These are phyloP conservation scores for Aspergillus ostianus DNA, from an alignment of 495 filamentous ascomycete species.

Conservation along the genomic window DNA sequence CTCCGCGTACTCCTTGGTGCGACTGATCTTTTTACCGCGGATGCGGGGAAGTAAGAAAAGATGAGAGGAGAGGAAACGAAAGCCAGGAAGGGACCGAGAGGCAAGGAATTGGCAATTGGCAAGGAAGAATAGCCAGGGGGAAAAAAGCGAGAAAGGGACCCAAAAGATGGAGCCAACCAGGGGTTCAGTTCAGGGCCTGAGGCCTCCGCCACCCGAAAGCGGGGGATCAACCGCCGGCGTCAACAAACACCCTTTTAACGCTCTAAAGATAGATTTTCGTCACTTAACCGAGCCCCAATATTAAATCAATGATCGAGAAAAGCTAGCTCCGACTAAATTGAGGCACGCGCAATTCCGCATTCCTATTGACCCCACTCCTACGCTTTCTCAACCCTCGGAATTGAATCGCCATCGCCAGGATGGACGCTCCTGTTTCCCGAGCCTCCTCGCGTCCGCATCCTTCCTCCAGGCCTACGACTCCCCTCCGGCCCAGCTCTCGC, in stretches of 20 bases:
- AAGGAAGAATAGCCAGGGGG: constrained; percentile 10
- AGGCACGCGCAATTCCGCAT: neutral
- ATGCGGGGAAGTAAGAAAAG: constrained; percentile 18
- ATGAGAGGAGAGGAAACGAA: constrained; percentile 8
- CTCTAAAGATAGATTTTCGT: constrained; percentile 2
- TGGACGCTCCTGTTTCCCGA: constrained; percentile 35
- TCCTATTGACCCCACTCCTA: neutral
- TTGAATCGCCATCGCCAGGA: constrained; percentile 9
- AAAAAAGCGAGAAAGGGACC: neutral
- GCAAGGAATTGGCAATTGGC: constrained; percentile 3
- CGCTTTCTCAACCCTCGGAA: constrained; percentile 9
- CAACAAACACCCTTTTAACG: neutral
- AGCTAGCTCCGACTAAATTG: no score
- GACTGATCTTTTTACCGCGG: constrained; percentile 5
- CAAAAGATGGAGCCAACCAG: neutral
- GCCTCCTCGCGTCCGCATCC: constrained; percentile 43
- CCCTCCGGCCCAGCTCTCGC: constrained; percentile 86
- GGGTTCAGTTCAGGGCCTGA: neutral
- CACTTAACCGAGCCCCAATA: neutral
- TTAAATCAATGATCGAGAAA: neutral
- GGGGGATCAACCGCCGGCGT: constrained; percentile 16
- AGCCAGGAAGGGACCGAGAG: constrained; percentile 8
- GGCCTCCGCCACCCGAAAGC: constrained; percentile 7
- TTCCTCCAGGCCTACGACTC: constrained; percentile 83
- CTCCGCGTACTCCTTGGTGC: neutral